A percentile compares a stretch with the other conserved stretches of the same genome.
phyloP scores from a whole-genome alignment of 2,329 filamentous ascomycete species.

The Diaporthe caulivora region DNA sequence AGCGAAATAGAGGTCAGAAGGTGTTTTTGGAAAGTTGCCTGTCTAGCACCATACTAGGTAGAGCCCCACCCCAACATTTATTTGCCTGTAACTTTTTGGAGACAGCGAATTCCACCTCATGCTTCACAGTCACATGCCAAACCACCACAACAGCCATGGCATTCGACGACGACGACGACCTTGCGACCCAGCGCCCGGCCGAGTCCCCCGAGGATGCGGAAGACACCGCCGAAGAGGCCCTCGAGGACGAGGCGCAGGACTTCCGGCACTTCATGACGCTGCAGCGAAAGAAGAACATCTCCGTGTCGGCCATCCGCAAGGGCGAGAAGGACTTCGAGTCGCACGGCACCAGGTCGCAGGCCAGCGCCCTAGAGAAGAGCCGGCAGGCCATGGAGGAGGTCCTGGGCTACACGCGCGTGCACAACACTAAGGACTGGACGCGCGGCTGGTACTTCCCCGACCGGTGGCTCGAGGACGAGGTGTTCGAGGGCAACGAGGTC shows the following conservation, averaged over 20 bases:
- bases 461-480: constrained; percentile 54
- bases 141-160: constrained; percentile 41
- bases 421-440: constrained; percentile 72
- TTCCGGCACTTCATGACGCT: constrained; percentile 78
- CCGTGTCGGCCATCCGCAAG: constrained; percentile 80
- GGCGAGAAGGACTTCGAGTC: constrained; percentile 98
- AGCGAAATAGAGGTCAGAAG: too few species aligned
- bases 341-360: constrained; percentile 87
- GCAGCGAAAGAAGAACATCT: constrained; percentile 62
- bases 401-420: constrained; percentile 80
- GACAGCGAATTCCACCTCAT: not conserved
- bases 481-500: constrained; percentile 50
- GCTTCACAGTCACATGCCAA: not conserved
- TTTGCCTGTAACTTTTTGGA: not conserved
- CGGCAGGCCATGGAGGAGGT: constrained; percentile 91
- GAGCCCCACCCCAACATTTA: not conserved
- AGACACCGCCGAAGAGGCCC: constrained; percentile 66
- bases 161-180: constrained; percentile 48
- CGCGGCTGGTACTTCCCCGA: constrained; percentile 82
- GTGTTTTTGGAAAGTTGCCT: too few species aligned
- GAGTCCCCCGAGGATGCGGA: constrained; percentile 48
- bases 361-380: constrained; percentile 81
- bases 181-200: constrained; percentile 34
- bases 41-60: too few species aligned
- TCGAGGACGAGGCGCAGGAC: constrained; percentile 87